Conservation (phyloP, 1,284 basidiomycete genomes). For the Tilletia setariae region DNA sequence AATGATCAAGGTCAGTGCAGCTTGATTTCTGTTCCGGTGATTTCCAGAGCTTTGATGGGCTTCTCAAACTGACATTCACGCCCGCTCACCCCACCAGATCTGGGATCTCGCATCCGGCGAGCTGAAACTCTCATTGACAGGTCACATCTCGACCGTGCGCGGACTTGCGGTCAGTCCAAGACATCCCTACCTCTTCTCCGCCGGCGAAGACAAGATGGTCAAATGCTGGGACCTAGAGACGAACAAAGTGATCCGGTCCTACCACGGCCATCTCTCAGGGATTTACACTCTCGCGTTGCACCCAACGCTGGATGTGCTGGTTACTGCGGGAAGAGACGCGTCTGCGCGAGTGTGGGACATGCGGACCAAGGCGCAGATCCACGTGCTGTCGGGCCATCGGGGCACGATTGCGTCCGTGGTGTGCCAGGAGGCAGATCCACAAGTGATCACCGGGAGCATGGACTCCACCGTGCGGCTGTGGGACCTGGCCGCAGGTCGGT, state of each 20-base stretch:
- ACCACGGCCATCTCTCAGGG: constrained; percentile 94
- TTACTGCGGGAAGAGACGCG: constrained; percentile 90
- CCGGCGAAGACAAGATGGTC: constrained; percentile 98
- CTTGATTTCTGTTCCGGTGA: neutral
- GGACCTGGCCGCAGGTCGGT: constrained; percentile 98
- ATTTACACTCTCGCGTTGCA: constrained; percentile 78
- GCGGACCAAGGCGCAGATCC: constrained; percentile 92
- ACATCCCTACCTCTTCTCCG: constrained; percentile 96
- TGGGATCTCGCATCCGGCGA: constrained; percentile 97
- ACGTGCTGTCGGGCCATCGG: constrained; percentile 87
- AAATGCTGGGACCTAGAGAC: constrained; percentile 99
- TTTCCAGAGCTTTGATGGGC: neutral
- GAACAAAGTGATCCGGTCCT: constrained; percentile 97
- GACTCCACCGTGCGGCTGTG: constrained; percentile 93
- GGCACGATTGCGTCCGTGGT: constrained; percentile 90
- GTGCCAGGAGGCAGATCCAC: constrained; percentile 92
- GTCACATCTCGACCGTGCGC: constrained; percentile 94
- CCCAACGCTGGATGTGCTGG: constrained; percentile 90
- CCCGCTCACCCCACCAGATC: too few relatives aligned
- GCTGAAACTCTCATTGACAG: constrained; percentile 89
- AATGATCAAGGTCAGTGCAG: constrained; percentile 69
- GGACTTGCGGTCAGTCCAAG: constrained; percentile 85
- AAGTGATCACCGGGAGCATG: constrained; percentile 97
- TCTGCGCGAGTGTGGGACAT: constrained; percentile 98
- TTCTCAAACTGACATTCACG: too few relatives aligned